phyloP scores from a whole-genome alignment of 2,329 filamentous ascomycete species.

The Camillea tinctor region DNA sequence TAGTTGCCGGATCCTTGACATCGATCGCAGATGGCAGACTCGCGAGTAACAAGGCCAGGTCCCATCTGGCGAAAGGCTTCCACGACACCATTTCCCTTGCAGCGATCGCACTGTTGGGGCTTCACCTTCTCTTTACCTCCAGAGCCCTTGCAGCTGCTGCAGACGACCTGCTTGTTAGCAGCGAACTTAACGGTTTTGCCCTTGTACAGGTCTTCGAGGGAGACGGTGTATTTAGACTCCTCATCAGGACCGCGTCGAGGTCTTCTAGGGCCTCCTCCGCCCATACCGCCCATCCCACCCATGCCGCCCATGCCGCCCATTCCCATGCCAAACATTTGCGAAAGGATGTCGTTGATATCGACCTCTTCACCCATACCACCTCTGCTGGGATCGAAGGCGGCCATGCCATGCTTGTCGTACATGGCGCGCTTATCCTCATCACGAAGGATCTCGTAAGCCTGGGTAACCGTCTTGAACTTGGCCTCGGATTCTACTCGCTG shows the following conservation, averaged over 20 bases:
- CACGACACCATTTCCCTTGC: conserved; percentile 75
- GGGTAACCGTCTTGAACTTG: conserved; percentile 88
- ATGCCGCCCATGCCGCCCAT: conserved; percentile 44
- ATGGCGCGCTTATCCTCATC: conserved; percentile 91
- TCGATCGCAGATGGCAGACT: conserved; percentile 74
- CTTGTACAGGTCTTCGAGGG: conserved; percentile 93
- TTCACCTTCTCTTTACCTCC: conserved; percentile 93
- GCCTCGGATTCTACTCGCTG: conserved; percentile 82
- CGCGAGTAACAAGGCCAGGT: conserved; percentile 80
- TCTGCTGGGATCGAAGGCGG: conserved; percentile 80
- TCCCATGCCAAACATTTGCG: conserved; percentile 85
- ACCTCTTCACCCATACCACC: conserved; percentile 64
- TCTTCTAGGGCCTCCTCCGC: conserved; percentile 49
- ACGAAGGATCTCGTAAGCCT: conserved; percentile 96
- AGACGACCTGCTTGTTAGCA: conserved; percentile 91
- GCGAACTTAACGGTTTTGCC: conserved; percentile 97
- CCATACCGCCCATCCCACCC: conserved; percentile 34
- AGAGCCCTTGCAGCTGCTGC: conserved; percentile 79
- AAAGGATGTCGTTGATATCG: conserved; percentile 89
- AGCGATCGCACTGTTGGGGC: conserved; percentile 76
- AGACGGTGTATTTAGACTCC: conserved; percentile 87
- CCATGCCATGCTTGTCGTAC: conserved; percentile 95
- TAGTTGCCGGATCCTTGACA: conserved; percentile 84
- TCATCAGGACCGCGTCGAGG: conserved; percentile 77
- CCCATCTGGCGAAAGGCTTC: conserved; percentile 80